Conservation (phyloP, 2,329 filamentous ascomycete genomes). For the Fusarium guadeloupense region DNA sequence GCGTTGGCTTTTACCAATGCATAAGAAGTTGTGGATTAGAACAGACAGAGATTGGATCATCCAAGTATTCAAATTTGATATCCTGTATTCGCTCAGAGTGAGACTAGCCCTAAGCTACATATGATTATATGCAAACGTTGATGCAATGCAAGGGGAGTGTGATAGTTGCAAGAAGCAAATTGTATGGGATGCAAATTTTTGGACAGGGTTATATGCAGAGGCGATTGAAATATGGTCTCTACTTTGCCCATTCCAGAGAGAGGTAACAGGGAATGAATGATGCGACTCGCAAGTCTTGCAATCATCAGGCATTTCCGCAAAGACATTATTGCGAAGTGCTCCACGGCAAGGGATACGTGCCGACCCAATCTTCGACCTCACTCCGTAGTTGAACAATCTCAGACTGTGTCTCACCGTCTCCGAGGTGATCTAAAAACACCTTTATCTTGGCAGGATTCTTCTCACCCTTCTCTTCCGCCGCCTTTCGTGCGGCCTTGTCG, state of each 20-base stretch:
- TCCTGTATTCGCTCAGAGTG: neutral
- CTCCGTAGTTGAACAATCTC: conserved; percentile 78
- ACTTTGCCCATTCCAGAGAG: neutral
- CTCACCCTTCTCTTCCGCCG: conserved; percentile 72
- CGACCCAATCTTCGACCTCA: conserved; percentile 82
- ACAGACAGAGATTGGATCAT: neutral
- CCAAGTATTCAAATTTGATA: conserved; percentile 4
- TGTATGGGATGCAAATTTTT: neutral
- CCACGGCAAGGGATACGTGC: conserved; percentile 78
- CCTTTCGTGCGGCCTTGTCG: conserved; percentile 75
- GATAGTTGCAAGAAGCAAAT: neutral
- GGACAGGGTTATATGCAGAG: neutral
- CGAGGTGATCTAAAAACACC: conserved; percentile 73
- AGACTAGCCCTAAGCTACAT: neutral
- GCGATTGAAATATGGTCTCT: neutral
- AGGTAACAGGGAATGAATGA: neutral
- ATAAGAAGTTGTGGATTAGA: neutral
- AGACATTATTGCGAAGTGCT: conserved; percentile 50
- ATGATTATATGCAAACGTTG: neutral
- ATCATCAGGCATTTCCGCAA: neutral
- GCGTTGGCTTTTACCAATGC: neutral
- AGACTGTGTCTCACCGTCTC: conserved; percentile 71
- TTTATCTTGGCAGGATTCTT: conserved; percentile 72
- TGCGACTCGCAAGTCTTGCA: neutral
- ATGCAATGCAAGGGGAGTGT: neutral